These are phyloP conservation scores for Neurospora africana DNA, from an alignment of 495 filamentous ascomycete species.

Conservation along the genomic window DNA sequence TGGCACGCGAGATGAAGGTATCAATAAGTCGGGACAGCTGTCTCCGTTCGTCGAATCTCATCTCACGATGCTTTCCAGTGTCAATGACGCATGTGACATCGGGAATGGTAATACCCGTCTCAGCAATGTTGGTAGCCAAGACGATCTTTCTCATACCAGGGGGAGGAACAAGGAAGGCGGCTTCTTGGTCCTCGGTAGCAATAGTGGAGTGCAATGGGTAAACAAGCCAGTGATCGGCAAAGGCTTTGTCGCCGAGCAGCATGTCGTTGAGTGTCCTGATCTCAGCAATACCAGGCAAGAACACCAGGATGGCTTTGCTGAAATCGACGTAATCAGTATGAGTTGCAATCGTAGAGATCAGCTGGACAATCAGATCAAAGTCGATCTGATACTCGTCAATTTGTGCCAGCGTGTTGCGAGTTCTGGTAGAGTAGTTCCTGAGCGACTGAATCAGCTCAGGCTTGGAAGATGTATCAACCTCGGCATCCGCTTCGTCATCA, in stretches of 20 bases:
- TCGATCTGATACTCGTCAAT: slow-evolving; percentile 84
- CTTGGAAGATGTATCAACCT: slow-evolving; percentile 32
- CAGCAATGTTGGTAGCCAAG: slow-evolving; percentile 91
- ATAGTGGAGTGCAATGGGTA: slow-evolving; percentile 89
- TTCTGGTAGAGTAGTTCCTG: slow-evolving; percentile 62
- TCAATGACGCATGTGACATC: slow-evolving; percentile 94
- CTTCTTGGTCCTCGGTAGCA: slow-evolving; percentile 91
- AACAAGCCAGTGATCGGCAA: slow-evolving; percentile 62
- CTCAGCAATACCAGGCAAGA: slow-evolving; percentile 87
- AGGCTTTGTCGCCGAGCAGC: slow-evolving; percentile 57
- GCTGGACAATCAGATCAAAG: slow-evolving; percentile 64
- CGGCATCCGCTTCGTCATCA: slow-evolving; percentile 46
- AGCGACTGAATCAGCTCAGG: slow-evolving; percentile 44
- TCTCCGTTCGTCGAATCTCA: slow-evolving; percentile 85
- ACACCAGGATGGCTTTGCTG: slow-evolving; percentile 88
- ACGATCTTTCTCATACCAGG: slow-evolving; percentile 79
- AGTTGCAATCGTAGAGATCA: slow-evolving; percentile 62
- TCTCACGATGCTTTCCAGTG: slow-evolving; percentile 90
- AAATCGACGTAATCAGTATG: slow-evolving; percentile 53
- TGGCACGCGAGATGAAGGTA: slow-evolving; percentile 85
- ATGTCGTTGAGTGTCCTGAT: slow-evolving; percentile 82
- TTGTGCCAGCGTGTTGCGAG: slow-evolving; percentile 57
- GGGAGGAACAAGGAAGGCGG: slow-evolving; percentile 77
- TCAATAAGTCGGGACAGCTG: slow-evolving; percentile 85
- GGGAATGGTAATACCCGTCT: slow-evolving; percentile 94